These are phyloP conservation scores for Fusarium foetens DNA, from an alignment of 2,329 filamentous ascomycete species.

Conservation along the genomic window DNA sequence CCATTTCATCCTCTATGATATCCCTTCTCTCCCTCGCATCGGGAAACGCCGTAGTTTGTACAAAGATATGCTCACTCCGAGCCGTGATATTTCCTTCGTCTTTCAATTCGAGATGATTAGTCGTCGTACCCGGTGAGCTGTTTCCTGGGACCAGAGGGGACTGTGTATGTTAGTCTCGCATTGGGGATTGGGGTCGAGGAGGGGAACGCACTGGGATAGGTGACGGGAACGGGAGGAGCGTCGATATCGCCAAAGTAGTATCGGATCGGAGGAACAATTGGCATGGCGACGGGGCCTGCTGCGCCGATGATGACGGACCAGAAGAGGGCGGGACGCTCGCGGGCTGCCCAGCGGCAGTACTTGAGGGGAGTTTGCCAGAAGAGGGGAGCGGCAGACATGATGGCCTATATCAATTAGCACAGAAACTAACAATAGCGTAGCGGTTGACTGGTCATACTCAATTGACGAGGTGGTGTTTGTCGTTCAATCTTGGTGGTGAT, in stretches of 20 bases:
- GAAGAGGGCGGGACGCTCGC: conserved; percentile 91
- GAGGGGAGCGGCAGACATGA: conserved; percentile 72
- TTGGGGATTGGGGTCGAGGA: accelerated
- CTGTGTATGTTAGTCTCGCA: conserved; percentile 49
- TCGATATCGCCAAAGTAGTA: conserved; percentile 77
- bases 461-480: conserved; percentile 48
- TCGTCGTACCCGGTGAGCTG: conserved; percentile 70
- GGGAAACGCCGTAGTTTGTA: conserved; percentile 44
- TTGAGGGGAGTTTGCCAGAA: conserved; percentile 88
- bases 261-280: conserved; percentile 79
- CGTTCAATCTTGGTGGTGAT: conserved; percentile 35
- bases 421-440: not conserved
- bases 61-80: conserved; percentile 28
- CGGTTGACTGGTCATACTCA: conserved; percentile 43
- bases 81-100: conserved; percentile 20
- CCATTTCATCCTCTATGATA: conserved; percentile 35
- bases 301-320: conserved; percentile 82
- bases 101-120: conserved; percentile 44
- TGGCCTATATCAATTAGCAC: conserved; percentile 30
- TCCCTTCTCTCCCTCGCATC: conserved; percentile 27
- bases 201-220: conserved; percentile 84
- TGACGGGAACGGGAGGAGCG: conserved; percentile 79
- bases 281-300: conserved; percentile 75
- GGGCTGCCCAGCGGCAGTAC: conserved; percentile 88
- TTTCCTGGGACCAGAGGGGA: conserved; percentile 69